phyloP scores from a whole-genome alignment of 2,329 filamentous ascomycete species.

The Pyricularia sp. region DNA sequence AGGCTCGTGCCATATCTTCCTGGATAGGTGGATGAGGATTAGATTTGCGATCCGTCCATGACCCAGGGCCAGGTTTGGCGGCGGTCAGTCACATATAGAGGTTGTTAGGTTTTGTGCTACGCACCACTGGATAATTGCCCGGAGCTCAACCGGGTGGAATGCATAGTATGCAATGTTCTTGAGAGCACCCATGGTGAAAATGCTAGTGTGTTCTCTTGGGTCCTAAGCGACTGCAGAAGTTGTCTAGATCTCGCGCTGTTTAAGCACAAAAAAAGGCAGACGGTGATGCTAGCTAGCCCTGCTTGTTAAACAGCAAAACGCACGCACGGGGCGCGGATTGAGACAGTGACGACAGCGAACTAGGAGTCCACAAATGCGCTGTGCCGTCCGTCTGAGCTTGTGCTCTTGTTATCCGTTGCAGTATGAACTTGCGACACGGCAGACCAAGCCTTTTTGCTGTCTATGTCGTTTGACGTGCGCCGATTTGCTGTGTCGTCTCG shows the following conservation, averaged over 20 bases:
- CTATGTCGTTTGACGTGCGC: neutral
- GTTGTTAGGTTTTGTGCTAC: slow-evolving; percentile 12
- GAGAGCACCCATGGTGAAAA: slow-evolving; percentile 41
- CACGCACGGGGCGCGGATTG: neutral
- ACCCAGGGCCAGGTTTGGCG: neutral
- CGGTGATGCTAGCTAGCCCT: neutral
- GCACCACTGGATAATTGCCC: slow-evolving; percentile 84
- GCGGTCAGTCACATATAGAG: neutral
- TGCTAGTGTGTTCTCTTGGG: neutral
- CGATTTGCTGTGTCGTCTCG: neutral
- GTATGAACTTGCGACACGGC: neutral
- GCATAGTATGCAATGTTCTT: slow-evolving; percentile 58
- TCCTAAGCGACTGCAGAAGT: neutral
- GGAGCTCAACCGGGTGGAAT: slow-evolving; percentile 68
- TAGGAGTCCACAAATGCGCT: neutral
- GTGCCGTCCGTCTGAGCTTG: neutral
- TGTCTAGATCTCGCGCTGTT: neutral
- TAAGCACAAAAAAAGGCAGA: neutral
- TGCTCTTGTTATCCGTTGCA: neutral
- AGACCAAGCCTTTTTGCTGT: neutral
- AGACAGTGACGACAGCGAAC: neutral
- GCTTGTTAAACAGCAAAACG: neutral
- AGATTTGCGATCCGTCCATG: slow-evolving; percentile 7
- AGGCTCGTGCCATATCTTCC: slow-evolving; percentile 95
- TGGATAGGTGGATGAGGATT: slow-evolving; percentile 25